Percentiles rank a stretch among this genome's conserved stretches.
Conservation (phyloP, 768 basidiomycete genomes). For the Hortiboletus campestris region DNA sequence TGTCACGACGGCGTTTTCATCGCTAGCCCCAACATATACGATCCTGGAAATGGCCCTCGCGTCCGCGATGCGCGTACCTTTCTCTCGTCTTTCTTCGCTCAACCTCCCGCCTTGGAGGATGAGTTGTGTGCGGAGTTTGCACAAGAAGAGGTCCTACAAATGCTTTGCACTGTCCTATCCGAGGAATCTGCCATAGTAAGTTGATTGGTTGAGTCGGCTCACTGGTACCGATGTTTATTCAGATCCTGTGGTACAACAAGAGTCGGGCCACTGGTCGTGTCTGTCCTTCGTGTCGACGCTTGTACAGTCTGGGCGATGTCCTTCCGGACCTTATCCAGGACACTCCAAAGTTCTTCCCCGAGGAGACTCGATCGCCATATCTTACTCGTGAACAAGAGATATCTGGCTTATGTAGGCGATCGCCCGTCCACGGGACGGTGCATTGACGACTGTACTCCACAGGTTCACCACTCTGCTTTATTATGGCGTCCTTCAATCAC, state of each 20-base stretch:
- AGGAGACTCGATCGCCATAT: slow-evolving; percentile 35
- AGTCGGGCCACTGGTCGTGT: slow-evolving; percentile 67
- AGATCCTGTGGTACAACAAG: slow-evolving; percentile 88
- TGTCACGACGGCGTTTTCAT: slow-evolving; percentile 22
- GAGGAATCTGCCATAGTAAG: slow-evolving; percentile 70
- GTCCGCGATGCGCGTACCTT: slow-evolving; percentile 69
- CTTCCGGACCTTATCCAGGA: slow-evolving; percentile 48
- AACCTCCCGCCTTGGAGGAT: slow-evolving; percentile 60
- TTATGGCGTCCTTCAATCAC: slow-evolving; percentile 65
- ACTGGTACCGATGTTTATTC: not conserved
- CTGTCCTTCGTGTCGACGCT: slow-evolving; percentile 73
- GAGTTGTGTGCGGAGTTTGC: slow-evolving; percentile 76
- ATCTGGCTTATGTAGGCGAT: slow-evolving; percentile 70
- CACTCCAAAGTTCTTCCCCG: slow-evolving; percentile 4
- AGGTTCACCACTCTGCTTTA: slow-evolving; percentile 80
- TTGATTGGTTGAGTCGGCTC: slow-evolving; percentile 1
- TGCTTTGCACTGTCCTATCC: slow-evolving; percentile 67
- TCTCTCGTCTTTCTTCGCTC: slow-evolving; percentile 63
- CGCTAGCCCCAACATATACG: slow-evolving; percentile 62
- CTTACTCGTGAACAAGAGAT: slow-evolving; percentile 62
- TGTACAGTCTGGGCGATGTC: slow-evolving; percentile 68
- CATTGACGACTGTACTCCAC: slow-evolving; percentile 3
- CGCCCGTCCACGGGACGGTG: not conserved
- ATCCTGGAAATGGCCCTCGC: slow-evolving; percentile 78
- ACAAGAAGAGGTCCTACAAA: slow-evolving; percentile 69